A percentile compares a stretch with the other conserved stretches of the same genome.
Evolutionary conservation across 1,284 basidiomycete genomes (phyloP).

Genomic region (Omphalotus olearius): DNA sequence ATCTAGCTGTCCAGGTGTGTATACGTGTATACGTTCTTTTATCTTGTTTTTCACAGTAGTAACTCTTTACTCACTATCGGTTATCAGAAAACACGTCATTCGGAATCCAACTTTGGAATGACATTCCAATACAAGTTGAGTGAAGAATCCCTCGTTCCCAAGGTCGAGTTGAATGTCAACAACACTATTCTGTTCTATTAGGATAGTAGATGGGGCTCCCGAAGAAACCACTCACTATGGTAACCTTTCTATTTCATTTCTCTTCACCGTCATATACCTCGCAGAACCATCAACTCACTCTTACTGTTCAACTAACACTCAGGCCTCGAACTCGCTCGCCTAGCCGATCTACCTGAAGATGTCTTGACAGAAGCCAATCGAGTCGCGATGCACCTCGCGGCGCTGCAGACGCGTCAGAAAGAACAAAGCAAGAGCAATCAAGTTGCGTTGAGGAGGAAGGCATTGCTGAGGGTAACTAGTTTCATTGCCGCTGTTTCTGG

Average conservation of each 20-base stretch:
- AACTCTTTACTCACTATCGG: neutral
- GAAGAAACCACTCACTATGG: constrained; percentile 65
- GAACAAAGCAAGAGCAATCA: constrained; percentile 58
- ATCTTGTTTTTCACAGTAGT: neutral
- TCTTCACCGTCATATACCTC: neutral
- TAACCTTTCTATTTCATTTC: neutral
- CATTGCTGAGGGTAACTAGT: constrained; percentile 56
- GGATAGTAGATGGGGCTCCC: constrained; percentile 63
- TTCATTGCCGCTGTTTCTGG: neutral
- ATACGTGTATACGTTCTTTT: neutral
- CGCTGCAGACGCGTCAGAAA: constrained; percentile 54
- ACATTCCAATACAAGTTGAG: constrained; percentile 75
- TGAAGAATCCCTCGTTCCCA: constrained; percentile 14
- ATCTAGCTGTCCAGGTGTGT: constrained; percentile 75
- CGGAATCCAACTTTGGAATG: constrained; percentile 58
- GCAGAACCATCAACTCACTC: too few species aligned
- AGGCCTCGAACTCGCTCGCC: constrained; percentile 80
- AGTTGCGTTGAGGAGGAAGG: constrained; percentile 59
- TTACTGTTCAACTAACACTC: neutral
- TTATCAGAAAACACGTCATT: constrained; percentile 46
- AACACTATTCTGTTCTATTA: constrained; percentile 21
- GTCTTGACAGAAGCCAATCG: constrained; percentile 59
- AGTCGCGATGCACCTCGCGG: constrained; percentile 57
- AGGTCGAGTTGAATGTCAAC: neutral
- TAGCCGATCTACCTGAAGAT: constrained; percentile 75